Evolutionary conservation across 139 green algal genomes (phyloP), one percentile per base, ranked within the genome.

Genomic region (Dunaliella primolecta): DNA sequence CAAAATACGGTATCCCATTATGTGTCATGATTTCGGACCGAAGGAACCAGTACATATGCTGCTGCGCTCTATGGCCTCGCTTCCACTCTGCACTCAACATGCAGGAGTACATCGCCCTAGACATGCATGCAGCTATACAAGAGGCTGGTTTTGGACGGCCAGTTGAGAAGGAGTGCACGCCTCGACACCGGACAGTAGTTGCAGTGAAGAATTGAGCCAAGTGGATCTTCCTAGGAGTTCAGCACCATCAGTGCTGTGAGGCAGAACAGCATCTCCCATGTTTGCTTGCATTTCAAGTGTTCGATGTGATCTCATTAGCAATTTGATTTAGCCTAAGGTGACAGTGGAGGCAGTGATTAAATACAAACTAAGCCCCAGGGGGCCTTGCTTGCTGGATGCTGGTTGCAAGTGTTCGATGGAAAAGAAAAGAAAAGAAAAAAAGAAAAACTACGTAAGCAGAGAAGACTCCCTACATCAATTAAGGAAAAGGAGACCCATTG

Each of bases 71-170:
- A n/a, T n/a, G n/a, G n/a, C n/a, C n/a, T n/a, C n/a, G n/a, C n/a
- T n/a, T n/a, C n/a, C n/a, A n/a, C n/a, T n/a, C n/a, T n/a, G n/a
- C n/a, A n/a, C n/a, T n/a, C n/a, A n/a, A 29, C 71, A 31, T 83
- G 78, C 76, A 89, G 78, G 92, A 96, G 32, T 96, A 96, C 78
- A 81, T 95, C 0, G 72, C 81, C 0, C 80, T 96, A 38, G 92
- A 95, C 74, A 88, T 96, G 86, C 81, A 87, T 1, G 86, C 27
- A 0, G 85, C 84, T 0, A 86, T 94, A 81, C 29, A 35, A 0
- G 86, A 70, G 36, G 84, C 87, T 11, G 93, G 93, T 30, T 96
- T 96, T 81, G 30, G 29, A 2, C 0, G 21, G 2, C 31, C 87
- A 2, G 1, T 35, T 2, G 81, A 92, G 83, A 72, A 79, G 30